Evolutionary conservation across 352 stramenopile species (phyloP).

Genomic region (Phytophthora pistaciae): DNA sequence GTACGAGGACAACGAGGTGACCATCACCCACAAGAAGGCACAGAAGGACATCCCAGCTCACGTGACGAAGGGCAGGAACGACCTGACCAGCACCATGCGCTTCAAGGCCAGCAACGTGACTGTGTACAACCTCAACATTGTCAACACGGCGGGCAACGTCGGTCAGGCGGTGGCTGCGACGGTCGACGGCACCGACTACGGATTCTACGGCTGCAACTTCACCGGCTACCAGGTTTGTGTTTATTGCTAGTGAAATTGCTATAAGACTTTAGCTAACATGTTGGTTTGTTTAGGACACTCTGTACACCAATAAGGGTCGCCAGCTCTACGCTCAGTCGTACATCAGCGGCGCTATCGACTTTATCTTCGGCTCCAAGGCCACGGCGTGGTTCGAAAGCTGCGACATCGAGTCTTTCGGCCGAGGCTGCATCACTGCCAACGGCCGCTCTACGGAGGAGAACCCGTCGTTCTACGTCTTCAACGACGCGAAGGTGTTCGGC

Average conservation of each 20-base stretch:
- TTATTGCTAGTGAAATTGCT: no score
- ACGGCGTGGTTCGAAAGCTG: slow-evolving; percentile 24
- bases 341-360: slow-evolving; percentile 27
- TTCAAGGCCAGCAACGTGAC: slow-evolving; percentile 29
- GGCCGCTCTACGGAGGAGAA: slow-evolving; percentile 13
- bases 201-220: slow-evolving; percentile 29
- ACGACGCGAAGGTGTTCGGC: slow-evolving; percentile 16
- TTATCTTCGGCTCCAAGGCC: slow-evolving; percentile 24
- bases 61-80: slow-evolving; percentile 17
- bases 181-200: slow-evolving; percentile 16
- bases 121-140: slow-evolving; percentile 35
- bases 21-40: slow-evolving; percentile 14
- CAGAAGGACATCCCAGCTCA: slow-evolving; percentile 24
- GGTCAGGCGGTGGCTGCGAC: slow-evolving; percentile 23
- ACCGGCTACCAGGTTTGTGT: slow-evolving; percentile 14
- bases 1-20: slow-evolving; percentile 28
- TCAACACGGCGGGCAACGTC: slow-evolving; percentile 26
- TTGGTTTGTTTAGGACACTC: slow-evolving; percentile 4
- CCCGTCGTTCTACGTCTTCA: slow-evolving; percentile 31
- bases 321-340: slow-evolving; percentile 24
- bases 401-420: slow-evolving; percentile 24
- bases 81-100: slow-evolving; percentile 22
- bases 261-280: no score
- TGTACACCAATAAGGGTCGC: slow-evolving; percentile 27
- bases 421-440: slow-evolving; percentile 29